These are phyloP conservation scores for Geotrichum australiense DNA, from an alignment of 1,139 yeast species.

Conservation along the genomic window DNA sequence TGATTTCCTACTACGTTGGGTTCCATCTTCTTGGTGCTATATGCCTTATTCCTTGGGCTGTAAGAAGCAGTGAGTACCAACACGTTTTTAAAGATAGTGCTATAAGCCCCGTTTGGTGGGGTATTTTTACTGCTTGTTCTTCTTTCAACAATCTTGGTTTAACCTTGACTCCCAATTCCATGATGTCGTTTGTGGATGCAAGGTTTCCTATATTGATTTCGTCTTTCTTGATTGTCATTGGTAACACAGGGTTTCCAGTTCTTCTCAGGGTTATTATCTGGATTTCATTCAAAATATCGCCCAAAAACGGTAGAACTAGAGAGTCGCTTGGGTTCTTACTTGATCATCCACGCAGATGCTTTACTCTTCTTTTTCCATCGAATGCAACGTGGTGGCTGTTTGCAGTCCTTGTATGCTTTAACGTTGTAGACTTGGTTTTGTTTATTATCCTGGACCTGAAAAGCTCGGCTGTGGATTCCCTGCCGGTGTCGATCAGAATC, in stretches of 20 bases:
- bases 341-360: slow-evolving; percentile 96
- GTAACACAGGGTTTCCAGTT: slow-evolving; percentile 91
- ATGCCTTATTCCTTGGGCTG: slow-evolving; percentile 63
- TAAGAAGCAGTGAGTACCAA: slow-evolving; percentile 39
- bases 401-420: slow-evolving; percentile 61
- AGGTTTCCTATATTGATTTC: slow-evolving; percentile 57
- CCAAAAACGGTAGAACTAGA: slow-evolving; percentile 41
- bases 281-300: slow-evolving; percentile 62
- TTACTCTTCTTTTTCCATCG: slow-evolving; percentile 83
- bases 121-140: slow-evolving; percentile 69
- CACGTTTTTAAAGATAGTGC: slow-evolving; percentile 46
- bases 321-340: slow-evolving; percentile 81
- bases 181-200: slow-evolving; percentile 56
- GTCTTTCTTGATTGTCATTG: slow-evolving; percentile 70
- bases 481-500: slow-evolving; percentile 62
- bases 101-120: slow-evolving; percentile 84
- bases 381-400: slow-evolving; percentile 95
- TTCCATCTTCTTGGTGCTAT: slow-evolving; percentile 57
- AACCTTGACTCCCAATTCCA: slow-evolving; percentile 72
- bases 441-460: slow-evolving; percentile 72
- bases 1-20: slow-evolving; percentile 65
- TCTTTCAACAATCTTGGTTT: slow-evolving; percentile 79
- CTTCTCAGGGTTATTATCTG: slow-evolving; percentile 73
- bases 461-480: slow-evolving; percentile 37
- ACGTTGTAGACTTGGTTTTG: slow-evolving; percentile 68